Percentiles rank a stretch among this genome's conserved stretches.
These are phyloP conservation scores for Ploettnerulaceae sp. DNA, from an alignment of 2,329 filamentous ascomycete genomes.

Conservation along the genomic window DNA sequence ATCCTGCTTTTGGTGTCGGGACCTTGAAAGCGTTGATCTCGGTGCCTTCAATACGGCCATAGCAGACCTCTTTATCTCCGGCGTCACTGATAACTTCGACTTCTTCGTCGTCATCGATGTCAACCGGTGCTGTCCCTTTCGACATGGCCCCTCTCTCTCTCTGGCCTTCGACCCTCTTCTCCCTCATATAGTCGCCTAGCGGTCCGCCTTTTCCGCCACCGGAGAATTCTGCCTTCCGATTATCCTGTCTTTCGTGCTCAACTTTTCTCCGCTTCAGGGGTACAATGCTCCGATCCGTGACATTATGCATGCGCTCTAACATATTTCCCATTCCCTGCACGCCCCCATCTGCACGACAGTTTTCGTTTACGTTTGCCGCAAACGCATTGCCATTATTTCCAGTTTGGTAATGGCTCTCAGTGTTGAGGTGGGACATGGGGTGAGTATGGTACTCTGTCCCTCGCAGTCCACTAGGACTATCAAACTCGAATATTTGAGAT, in stretches of 20 bases:
- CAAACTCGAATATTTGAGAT: constrained; percentile 30
- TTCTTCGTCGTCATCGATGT: constrained; percentile 50
- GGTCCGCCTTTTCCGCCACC: constrained; percentile 51
- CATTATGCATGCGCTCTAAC: constrained; percentile 72
- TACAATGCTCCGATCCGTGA: constrained; percentile 59
- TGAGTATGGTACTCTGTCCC: constrained; percentile 11
- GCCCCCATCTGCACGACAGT: constrained; percentile 5
- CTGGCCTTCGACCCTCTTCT: constrained; percentile 47
- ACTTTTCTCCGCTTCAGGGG: constrained; percentile 64
- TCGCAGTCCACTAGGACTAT: constrained; percentile 25
- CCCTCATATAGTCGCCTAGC: constrained; percentile 62
- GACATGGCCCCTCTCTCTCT: constrained; percentile 32
- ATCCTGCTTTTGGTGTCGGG: constrained; percentile 62
- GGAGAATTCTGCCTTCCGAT: constrained; percentile 40
- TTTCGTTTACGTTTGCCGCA: constrained; percentile 22
- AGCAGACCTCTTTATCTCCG: constrained; percentile 70
- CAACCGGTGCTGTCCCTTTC: constrained; percentile 36
- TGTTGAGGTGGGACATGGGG: not conserved
- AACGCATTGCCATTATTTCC: constrained; percentile 18
- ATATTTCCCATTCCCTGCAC: constrained; percentile 50
- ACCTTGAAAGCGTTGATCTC: constrained; percentile 62
- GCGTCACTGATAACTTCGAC: constrained; percentile 53
- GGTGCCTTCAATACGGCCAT: constrained; percentile 67
- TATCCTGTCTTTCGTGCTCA: constrained; percentile 40
- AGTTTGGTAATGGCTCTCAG: not conserved